phyloP scores from a whole-genome alignment of 2,329 filamentous ascomycete species.

The Thielaviopsis euricoi region DNA sequence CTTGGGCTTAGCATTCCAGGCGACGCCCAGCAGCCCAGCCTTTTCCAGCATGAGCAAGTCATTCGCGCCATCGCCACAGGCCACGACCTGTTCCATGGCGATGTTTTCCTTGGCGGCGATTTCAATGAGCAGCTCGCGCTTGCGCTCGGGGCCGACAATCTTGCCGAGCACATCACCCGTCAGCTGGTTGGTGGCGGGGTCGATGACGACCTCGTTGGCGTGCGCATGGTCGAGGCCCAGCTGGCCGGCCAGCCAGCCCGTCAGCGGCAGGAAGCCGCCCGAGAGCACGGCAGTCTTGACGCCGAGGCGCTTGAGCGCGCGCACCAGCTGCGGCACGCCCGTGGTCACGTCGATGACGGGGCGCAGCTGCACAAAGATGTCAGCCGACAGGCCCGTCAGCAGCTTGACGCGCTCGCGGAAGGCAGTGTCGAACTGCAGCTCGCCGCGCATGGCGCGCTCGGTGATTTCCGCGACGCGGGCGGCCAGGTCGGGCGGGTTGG shows the following conservation, averaged over 20 bases:
- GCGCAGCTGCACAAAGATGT: slow-evolving; percentile 64
- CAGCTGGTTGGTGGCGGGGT: slow-evolving; percentile 35
- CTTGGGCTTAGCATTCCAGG: slow-evolving; percentile 70
- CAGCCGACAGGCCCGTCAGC: slow-evolving; percentile 61
- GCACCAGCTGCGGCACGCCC: slow-evolving; percentile 61
- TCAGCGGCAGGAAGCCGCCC: slow-evolving; percentile 81
- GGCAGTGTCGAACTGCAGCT: slow-evolving; percentile 77
- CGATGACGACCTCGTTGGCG: slow-evolving; percentile 67
- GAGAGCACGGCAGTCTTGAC: slow-evolving; percentile 82
- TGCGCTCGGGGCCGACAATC: slow-evolving; percentile 63
- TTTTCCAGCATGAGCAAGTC: slow-evolving; percentile 64
- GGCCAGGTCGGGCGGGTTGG: slow-evolving; percentile 52
- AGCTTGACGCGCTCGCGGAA: slow-evolving; percentile 67
- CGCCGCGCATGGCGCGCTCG: slow-evolving; percentile 84
- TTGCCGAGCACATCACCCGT: slow-evolving; percentile 57
- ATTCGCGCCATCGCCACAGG: slow-evolving; percentile 69
- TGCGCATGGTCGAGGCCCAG: slow-evolving; percentile 76
- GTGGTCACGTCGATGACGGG: slow-evolving; percentile 63
- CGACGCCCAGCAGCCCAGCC: slow-evolving; percentile 55
- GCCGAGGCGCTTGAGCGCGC: slow-evolving; percentile 58
- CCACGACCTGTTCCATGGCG: slow-evolving; percentile 48
- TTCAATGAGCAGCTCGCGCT: slow-evolving; percentile 52
- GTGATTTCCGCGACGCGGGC: slow-evolving; percentile 78
- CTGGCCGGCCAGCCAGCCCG: slow-evolving; percentile 65
- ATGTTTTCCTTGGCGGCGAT: slow-evolving; percentile 55